Base-by-base conservation (phyloP, 1,284 basidiomycete genomes). In the Rhizoctonia solani region DNA sequence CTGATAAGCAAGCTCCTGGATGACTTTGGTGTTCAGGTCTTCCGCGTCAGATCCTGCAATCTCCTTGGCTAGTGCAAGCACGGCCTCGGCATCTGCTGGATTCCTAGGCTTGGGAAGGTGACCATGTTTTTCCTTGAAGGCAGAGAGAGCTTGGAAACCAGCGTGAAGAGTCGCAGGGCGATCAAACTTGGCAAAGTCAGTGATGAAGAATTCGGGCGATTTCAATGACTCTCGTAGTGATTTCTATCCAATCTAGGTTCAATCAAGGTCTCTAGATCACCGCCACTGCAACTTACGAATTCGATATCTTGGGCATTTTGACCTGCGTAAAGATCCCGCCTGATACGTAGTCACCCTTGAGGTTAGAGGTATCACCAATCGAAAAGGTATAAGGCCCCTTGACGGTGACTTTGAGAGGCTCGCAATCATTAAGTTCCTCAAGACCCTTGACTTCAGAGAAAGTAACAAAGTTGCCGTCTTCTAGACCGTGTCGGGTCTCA, bases 301-400 rank as follows among this genome's bases (percentile, higher is more conserved):
- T 93, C 86, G 66, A 99, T 82, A 93, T 85, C 81, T 97, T 98
- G 23, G 97, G 97, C 94, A 97, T 95, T 82, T 99, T 99, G 74
- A 99, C 94, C 79, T 99, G 97, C 16, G 93, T 95, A 77, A 99
- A 99, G 72, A 96, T 90, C 55, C 97, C 97, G 32, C 95, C 97
- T 32, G 86, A 79, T 74, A 89, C 87, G 81, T 99, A 99, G 53
- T 87, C 83, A 58, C 89, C 83, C 46, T 50, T 61, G 19, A 95
- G 76, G 37, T 83, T 83, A 25, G 87, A 85, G 1, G 94, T 97
- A 76, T 97, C 92, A 3, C 95, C 95, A 66, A 98, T 95, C 5
- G 89, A 82, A 78, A 98, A 98, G 0, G 95, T 97, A 76, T 98
- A 98, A 0, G 95, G 95, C 1, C 95, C 97, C 76, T 98, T 98